Evolutionary conservation across 1,139 yeast genomes (phyloP), one percentile per base, ranked within the genome.

Genomic region (Zygosaccharomyces pseudobailii): DNA sequence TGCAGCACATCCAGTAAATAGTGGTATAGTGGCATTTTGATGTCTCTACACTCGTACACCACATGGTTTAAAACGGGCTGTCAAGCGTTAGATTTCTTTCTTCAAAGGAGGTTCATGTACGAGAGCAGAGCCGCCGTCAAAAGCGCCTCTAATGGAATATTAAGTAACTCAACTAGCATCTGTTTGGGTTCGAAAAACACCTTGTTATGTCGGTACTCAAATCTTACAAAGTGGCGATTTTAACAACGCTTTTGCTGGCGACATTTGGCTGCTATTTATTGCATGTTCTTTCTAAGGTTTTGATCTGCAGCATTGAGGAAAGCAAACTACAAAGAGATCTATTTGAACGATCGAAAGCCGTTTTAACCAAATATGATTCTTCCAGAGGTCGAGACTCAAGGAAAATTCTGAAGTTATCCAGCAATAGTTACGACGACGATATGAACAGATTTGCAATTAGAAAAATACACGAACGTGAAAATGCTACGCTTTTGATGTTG

Each of bases 401-500:
- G 5, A 25, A 36, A 8, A 52, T 54, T 3, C 40, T 48, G 76
- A 51, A 76, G 72, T 57, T 58, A 30, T 76, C 77, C 56, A 75
- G 76, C 50, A 63, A 67, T 44, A 58, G 74, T 40, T 76, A 73
- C 52, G 63, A 63, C 42, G 76, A 76, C 50, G 77, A 77, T 0
- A 71, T 78, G 75, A 73, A 74, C 73, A 51, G 65, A 56, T 23
- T 67, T 65, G 19, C 75, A 69, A 20, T 40, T 30, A 19, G 31
- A 13, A 30, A 39, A 23, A 5, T 41, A 4, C 37, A 21, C 31
- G 54, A 58, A n/a, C 63, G 59, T 40, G 84, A 81, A 45, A 79
- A 78, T 63, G 88, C 87, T 1, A 80, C 86, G 0, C 44, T 85
- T 31, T 72, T 84, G 45, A 84, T 88, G 78, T 74, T 89, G 36